A percentile compares a stretch with the other conserved stretches of the same genome.
Conservation (phyloP, 1,139 yeast species). For the Keqinozyma sinolaborantium region DNA sequence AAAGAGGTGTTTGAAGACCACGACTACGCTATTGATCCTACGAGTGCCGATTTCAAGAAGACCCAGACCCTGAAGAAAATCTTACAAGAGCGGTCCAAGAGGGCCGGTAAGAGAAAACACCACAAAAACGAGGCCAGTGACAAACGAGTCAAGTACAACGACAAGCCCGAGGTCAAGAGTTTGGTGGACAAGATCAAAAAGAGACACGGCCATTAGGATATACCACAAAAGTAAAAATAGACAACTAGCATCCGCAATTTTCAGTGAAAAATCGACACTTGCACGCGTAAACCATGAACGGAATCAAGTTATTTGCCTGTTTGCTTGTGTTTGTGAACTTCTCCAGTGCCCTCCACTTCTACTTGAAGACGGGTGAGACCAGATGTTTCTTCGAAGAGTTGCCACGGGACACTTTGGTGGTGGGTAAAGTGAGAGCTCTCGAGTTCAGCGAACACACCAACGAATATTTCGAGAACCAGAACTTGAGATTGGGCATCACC, state of each 20-base stretch:
- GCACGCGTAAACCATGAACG: conserved; percentile 6
- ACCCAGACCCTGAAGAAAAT: conserved; percentile 85
- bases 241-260: neutral
- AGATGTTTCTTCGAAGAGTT: conserved; percentile 48
- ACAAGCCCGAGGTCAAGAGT: conserved; percentile 13
- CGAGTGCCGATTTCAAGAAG: conserved; percentile 82
- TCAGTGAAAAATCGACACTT: neutral
- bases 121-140: conserved; percentile 11
- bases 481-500: conserved; percentile 37
- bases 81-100: conserved; percentile 67
- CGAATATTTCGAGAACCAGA: conserved; percentile 26
- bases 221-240: conserved; percentile 2
- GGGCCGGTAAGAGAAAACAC: conserved; percentile 24
- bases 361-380: conserved; percentile 41
- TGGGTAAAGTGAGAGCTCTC: conserved; percentile 42
- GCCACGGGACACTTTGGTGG: conserved; percentile 39
- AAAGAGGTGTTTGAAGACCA: conserved; percentile 82
- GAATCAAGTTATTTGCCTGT: conserved; percentile 8
- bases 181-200: conserved; percentile 39
- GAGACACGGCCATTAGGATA: conserved; percentile 16
- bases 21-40: conserved; percentile 89
- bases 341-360: conserved; percentile 40
- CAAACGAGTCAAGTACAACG: conserved; percentile 6
- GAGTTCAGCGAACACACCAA: conserved; percentile 29
- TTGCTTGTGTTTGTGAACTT: conserved; percentile 14